Evolutionary conservation across 129 eudicot species (phyloP).

Genomic region (Calendula officinalis): DNA sequence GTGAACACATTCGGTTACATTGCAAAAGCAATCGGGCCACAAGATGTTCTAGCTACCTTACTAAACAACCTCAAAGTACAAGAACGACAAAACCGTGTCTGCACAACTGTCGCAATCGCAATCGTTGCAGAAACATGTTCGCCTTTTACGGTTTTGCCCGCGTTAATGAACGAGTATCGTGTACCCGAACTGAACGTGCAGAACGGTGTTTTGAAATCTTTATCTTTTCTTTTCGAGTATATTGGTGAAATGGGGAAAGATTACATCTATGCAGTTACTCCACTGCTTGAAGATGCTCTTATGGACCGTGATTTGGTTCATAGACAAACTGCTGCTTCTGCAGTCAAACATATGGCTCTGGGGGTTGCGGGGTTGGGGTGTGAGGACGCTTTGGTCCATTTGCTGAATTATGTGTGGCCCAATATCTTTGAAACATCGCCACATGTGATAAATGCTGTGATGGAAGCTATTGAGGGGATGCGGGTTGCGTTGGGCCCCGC

Average conservation of each 20-base stretch:
- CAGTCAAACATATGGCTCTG: conserved; percentile 92
- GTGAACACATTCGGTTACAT: conserved; percentile 96
- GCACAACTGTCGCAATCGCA: conserved; percentile 97
- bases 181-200: conserved; percentile 95
- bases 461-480: conserved; percentile 99
- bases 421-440: conserved; percentile 96
- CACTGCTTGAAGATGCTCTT: conserved; percentile 87
- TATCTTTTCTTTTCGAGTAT: conserved; percentile 85
- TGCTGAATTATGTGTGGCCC: conserved; percentile 95
- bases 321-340: conserved; percentile 93
- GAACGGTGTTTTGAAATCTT: conserved; percentile 83
- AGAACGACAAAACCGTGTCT: conserved; percentile 96
- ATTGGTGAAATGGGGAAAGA: conserved; percentile 99
- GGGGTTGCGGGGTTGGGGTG: conserved; percentile 97
- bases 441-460: conserved; percentile 89
- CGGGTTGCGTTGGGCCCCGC: conserved; percentile 91
- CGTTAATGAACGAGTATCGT: conserved; percentile 94
- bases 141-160: conserved; percentile 89
- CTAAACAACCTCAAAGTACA: conserved; percentile 92
- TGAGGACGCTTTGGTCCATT: conserved; percentile 84
- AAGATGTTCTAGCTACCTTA: conserved; percentile 87
- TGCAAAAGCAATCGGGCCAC: conserved; percentile 97
- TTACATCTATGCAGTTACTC: conserved; percentile 91
- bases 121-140: conserved; percentile 98
- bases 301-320: conserved; percentile 95